phyloP scores from a whole-genome alignment of 768 basidiomycete genomes.

The Megacollybia marginata region DNA sequence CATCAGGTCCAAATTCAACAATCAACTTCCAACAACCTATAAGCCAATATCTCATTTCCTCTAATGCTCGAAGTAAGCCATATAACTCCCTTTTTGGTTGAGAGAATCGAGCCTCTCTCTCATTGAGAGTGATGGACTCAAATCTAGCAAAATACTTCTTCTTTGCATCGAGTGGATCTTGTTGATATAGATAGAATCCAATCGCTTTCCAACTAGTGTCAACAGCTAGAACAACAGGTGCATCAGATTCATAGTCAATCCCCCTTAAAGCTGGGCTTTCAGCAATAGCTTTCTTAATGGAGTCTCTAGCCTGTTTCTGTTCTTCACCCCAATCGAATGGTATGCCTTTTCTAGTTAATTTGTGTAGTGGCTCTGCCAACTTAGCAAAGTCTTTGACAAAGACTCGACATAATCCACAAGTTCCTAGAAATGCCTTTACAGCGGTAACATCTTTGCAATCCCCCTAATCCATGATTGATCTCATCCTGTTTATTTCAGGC shows the following conservation, averaged over 20 bases:
- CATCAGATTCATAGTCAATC: constrained; percentile 27
- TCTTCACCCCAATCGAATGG: constrained; percentile 21
- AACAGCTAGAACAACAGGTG: constrained; percentile 25
- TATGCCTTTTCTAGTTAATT: constrained; percentile 19
- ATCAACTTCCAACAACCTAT: constrained; percentile 24
- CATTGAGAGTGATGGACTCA: constrained; percentile 30
- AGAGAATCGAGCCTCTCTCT: constrained; percentile 23
- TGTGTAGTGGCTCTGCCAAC: constrained; percentile 12
- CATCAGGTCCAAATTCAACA: constrained; percentile 27
- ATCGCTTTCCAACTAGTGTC: constrained; percentile 28
- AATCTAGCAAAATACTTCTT: constrained; percentile 21
- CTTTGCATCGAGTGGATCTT: constrained; percentile 10
- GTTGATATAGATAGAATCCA: constrained; percentile 30
- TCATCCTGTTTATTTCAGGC: constrained; percentile 13
- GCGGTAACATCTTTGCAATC: constrained; percentile 7
- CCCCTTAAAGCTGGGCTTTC: too few relatives aligned
- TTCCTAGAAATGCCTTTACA: constrained; percentile 24
- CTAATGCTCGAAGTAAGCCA: constrained; percentile 21
- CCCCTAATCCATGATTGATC: constrained; percentile 14
- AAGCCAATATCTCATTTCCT: constrained; percentile 14
- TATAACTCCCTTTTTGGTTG: constrained; percentile 35
- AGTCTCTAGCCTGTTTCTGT: constrained; percentile 13
- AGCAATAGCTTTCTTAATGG: too few relatives aligned
- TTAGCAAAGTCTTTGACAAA: constrained; percentile 23
- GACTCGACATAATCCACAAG: constrained; percentile 16